These are phyloP conservation scores for Chenopodium formosanum DNA, from an alignment of 148 eudicot genomes.

Conservation along the genomic window DNA sequence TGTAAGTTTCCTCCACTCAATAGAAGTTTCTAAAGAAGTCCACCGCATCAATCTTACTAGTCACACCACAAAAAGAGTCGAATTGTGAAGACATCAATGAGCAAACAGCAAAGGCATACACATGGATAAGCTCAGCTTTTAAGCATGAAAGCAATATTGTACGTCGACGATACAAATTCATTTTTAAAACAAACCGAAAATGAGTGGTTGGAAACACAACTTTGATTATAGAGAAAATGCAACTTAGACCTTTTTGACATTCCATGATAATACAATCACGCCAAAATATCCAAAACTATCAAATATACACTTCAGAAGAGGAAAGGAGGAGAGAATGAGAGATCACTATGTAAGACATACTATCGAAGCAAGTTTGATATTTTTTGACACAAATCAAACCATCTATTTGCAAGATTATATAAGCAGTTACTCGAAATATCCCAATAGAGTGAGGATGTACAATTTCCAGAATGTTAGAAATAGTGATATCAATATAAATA, in stretches of 20 bases:
- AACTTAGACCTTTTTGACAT: neutral
- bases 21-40: neutral
- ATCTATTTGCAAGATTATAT: neutral
- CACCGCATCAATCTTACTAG: neutral
- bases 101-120: neutral
- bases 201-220: neutral
- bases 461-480: neutral
- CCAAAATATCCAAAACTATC: neutral
- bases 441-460: neutral
- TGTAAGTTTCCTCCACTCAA: no score
- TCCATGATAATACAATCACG: neutral
- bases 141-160: neutral
- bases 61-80: neutral
- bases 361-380: no score
- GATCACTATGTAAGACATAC: neutral
- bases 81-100: neutral
- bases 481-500: neutral
- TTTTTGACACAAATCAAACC: no score
- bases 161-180: neutral
- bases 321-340: neutral
- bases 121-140: neutral
- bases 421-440: neutral
- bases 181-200: neutral
- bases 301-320: neutral
- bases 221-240: neutral